Evolutionary conservation across 805 yeast genomes (phyloP).

Genomic region (Saccharomycopsis sp.): DNA sequence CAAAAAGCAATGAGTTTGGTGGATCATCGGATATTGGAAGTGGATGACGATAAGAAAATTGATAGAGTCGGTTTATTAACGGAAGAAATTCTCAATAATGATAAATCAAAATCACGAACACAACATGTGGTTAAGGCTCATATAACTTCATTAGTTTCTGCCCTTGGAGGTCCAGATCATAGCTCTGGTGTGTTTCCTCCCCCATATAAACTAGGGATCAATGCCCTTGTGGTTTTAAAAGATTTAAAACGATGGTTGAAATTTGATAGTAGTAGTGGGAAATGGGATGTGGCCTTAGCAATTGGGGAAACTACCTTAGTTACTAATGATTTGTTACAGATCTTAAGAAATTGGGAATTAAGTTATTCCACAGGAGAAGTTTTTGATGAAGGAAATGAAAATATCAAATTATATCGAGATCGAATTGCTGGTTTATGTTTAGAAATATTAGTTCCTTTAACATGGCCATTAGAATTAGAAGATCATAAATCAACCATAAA

Average conservation of each 20-base stretch:
- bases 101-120: constrained; percentile 27
- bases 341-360: constrained; percentile 63
- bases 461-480: constrained; percentile 74
- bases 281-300: constrained; percentile 79
- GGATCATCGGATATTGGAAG: neutral
- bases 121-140: constrained; percentile 46
- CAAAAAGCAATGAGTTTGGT: too few relatives aligned
- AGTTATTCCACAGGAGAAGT: constrained; percentile 24
- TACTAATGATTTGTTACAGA: constrained; percentile 59
- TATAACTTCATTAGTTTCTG: constrained; percentile 72
- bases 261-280: constrained; percentile 59
- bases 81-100: constrained; percentile 5
- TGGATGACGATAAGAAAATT: neutral
- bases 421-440: constrained; percentile 61
- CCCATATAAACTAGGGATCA: constrained; percentile 76
- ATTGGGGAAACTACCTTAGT: constrained; percentile 74
- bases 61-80: constrained; percentile 8
- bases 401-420: constrained; percentile 34
- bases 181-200: constrained; percentile 35
- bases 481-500: constrained; percentile 45
- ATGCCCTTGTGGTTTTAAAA: constrained; percentile 74
- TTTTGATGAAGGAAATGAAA: constrained; percentile 21
- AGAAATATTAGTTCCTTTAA: constrained; percentile 71
- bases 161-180: constrained; percentile 84
- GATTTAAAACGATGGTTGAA: constrained; percentile 86